Base-by-base conservation (phyloP, 371 early-diverging fungal species). In the Lichtheimia hyalospora region DNA sequence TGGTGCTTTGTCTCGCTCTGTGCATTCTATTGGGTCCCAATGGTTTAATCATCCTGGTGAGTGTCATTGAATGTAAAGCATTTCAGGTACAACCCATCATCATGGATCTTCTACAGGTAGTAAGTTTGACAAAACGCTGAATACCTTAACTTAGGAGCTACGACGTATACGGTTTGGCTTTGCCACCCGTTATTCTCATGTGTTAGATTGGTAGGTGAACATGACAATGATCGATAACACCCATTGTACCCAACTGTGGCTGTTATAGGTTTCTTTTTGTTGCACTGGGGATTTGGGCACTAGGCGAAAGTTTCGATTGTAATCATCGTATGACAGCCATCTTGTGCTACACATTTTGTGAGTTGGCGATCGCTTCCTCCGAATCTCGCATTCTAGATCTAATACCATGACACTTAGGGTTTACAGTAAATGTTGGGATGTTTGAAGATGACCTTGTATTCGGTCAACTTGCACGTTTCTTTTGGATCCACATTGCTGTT, bases 401-500 rank as follows among this genome's bases (percentile, higher is more conserved):
- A 23, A 24, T 40, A 34, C 34, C 21, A 16, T 54, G 18, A 14
- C 39, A 25, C 24, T 4, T 34, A 55, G 56, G 56, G 56, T 44
- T 55, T 16, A 27, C 23, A 23, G 8, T 14, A 7, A 40, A 25
- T 5, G 18, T 55, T 55, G n/a, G 46, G 39, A 12, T 25, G 8
- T 10, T 44, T 4, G 1, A 24, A 13, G 41, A 34, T 20, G 4
- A 3, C 13, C 42, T 21, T 25, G 44, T 55, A 18, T 44, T 41
- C 15, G 58, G 39, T 14, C 54, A 53, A 40, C 16, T 70, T 28
- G 39, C 57, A 23, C 73, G 70, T 43, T 52, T 60, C 23, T 68
- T 53, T 50, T 74, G 67, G 67, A 21, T 68, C 3, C 77, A 73
- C 57, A n/a, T 71, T 13, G 50, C 50, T 40, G 39, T 58, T n/a